Evolutionary conservation across 2,329 filamentous ascomycete genomes (phyloP).

Genomic region (Blastomyces gilchristii): DNA sequence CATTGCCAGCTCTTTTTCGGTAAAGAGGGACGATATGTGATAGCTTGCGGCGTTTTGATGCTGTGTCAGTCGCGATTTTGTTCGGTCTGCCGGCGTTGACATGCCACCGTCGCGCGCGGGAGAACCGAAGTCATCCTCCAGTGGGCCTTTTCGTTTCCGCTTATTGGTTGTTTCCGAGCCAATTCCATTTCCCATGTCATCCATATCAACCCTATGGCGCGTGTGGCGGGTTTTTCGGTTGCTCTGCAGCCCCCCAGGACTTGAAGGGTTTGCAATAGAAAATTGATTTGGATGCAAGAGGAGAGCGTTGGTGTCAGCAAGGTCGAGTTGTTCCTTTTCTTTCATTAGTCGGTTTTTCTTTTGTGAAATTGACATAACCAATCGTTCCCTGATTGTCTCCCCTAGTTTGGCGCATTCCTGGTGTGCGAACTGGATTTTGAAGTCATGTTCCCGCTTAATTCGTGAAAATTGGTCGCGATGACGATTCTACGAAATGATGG

Average conservation of each 20-base stretch:
- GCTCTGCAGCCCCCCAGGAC: slow-evolving; percentile 49
- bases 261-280: slow-evolving; percentile 54
- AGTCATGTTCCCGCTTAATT: slow-evolving; percentile 47
- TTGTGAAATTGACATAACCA: slow-evolving; percentile 48
- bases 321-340: slow-evolving; percentile 57
- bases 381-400: slow-evolving; percentile 50
- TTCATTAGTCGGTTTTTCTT: slow-evolving; percentile 49
- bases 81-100: slow-evolving; percentile 42
- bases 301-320: slow-evolving; percentile 55
- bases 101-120: slow-evolving; percentile 42
- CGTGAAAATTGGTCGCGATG: slow-evolving; percentile 47
- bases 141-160: slow-evolving; percentile 48
- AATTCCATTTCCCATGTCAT: slow-evolving; percentile 42
- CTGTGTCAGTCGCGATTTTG: slow-evolving; percentile 43
- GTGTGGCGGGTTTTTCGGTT: slow-evolving; percentile 55
- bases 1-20: slow-evolving; percentile 54
- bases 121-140: slow-evolving; percentile 50
- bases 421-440: slow-evolving; percentile 51
- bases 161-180: slow-evolving; percentile 41
- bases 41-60: slow-evolving; percentile 51
- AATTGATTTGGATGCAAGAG: slow-evolving; percentile 57
- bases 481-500: slow-evolving; percentile 39
- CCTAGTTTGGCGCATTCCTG: slow-evolving; percentile 53
- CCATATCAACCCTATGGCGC: slow-evolving; percentile 45
- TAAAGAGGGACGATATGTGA: slow-evolving; percentile 55